phyloP scores from a whole-genome alignment of 345 rosid species.

The Salix caprea region DNA sequence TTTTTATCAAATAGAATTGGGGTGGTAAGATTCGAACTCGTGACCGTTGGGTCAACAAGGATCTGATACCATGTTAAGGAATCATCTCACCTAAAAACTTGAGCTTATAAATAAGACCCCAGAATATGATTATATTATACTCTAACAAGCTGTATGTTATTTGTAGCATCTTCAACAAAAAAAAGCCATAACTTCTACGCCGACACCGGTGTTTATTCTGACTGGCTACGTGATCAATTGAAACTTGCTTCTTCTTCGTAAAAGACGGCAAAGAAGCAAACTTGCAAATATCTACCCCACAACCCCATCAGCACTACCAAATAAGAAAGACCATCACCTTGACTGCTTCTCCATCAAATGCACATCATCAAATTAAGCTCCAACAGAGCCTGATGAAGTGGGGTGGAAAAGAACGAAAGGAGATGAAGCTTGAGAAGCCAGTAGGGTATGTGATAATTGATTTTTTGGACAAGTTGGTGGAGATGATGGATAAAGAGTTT shows the following conservation, averaged over 20 bases:
- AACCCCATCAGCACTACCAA: neutral
- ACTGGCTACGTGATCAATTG: slow-evolving; percentile 46
- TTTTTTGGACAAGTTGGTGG: slow-evolving; percentile 68
- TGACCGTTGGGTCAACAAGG: too few relatives aligned
- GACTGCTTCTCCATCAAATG: slow-evolving; percentile 24
- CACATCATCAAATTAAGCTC: slow-evolving; percentile 22
- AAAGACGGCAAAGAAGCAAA: slow-evolving; percentile 55
- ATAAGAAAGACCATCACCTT: neutral
- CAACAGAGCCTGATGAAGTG: slow-evolving; percentile 33
- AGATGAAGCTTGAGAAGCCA: slow-evolving; percentile 63
- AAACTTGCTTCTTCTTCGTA: slow-evolving; percentile 36
- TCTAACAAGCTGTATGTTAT: too few relatives aligned
- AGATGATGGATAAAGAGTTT: slow-evolving; percentile 62
- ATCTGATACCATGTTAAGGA: too few relatives aligned
- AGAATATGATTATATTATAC: too few relatives aligned
- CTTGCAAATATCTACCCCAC: slow-evolving; percentile 22
- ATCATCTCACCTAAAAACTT: too few relatives aligned
- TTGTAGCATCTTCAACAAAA: too few relatives aligned
- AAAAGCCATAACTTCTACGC: too few relatives aligned
- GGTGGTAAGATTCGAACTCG: too few relatives aligned
- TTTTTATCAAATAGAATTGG: too few relatives aligned
- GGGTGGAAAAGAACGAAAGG: slow-evolving; percentile 81
- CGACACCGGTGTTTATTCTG: too few relatives aligned
- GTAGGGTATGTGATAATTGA: slow-evolving; percentile 76
- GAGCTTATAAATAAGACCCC: too few relatives aligned